Evolutionary conservation across 345 rosid species (phyloP), one percentile per base, ranked within the genome.

Genomic region (Citropsis articulata): DNA sequence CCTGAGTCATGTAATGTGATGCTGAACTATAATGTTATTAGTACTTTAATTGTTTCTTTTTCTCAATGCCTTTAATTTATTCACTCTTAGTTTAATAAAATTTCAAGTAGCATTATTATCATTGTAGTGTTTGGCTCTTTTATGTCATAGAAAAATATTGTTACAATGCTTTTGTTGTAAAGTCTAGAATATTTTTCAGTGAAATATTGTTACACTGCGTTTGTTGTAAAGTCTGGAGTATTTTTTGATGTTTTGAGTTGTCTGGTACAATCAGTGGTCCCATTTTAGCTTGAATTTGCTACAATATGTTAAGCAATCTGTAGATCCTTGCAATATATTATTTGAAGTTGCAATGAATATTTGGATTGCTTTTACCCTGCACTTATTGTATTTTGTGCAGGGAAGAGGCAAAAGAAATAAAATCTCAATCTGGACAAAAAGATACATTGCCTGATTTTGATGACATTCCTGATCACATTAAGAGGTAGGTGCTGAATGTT

Each of bases 351-450:
- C 0, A 3, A 60, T 65, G 36, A 62, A 38, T 62, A 28, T 30
- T 62, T 38, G 31, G 61, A 56, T 76, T 65, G 55, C 62, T 25
- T 79, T 21, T 28, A 35, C 5, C 21, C 19, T 27, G 60, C 31
- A 21, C 64, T 45, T 50, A 14, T 24, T 38, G 27, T 67, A 1
- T 63, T n/a, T 77, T 61, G 64, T 81, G 69, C 85, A 95, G 98
- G 83, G 88, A 89, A 83, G 99, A 95, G 75, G 98, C 96, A 31
- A 88, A 85, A 81, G 89, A 88, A 35, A 76, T 95, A 45, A 81
- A 78, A 75, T 78, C 80, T 65, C 80, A 72, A 59, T 14, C 79
- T 77, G 79, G 86, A 25, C 71, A 70, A 83, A 84, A 69, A 57
- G 80, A 68, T 30, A 27, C 24, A 12, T 61, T 76, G 33, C 31